Conservation (phyloP, 225 moss, liverwort and hornwort genomes). For the Thuidium tamariscinum region DNA sequence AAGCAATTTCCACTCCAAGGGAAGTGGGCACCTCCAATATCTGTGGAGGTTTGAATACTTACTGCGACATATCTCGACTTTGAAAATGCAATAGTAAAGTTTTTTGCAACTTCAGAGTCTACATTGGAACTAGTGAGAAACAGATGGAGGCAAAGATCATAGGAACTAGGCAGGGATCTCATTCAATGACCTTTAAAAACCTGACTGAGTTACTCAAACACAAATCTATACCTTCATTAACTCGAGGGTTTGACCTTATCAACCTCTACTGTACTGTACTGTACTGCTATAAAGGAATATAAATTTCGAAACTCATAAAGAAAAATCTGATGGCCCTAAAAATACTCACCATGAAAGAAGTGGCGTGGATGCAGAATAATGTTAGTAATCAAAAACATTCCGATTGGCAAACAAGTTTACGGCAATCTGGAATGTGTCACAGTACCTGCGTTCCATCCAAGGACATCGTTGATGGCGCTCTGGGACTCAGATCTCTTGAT, state of each 20-base stretch:
- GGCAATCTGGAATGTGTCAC: neutral
- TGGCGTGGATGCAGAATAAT: conserved; percentile 1
- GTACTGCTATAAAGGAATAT: neutral
- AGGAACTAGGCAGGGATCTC: neutral
- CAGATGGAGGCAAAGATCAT: neutral
- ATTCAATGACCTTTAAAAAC: neutral
- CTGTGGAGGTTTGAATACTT: conserved; percentile 2
- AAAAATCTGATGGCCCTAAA: neutral
- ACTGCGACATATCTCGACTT: neutral
- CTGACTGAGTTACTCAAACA: neutral
- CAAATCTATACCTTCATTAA: neutral
- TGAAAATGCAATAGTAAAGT: neutral
- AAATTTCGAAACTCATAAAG: neutral
- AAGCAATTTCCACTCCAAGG: conserved; percentile 27
- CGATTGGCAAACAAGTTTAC: conserved; percentile 17
- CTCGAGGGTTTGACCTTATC: neutral
- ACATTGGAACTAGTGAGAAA: neutral
- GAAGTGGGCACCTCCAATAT: conserved; percentile 14
- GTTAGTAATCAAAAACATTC: neutral
- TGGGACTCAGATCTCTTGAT: conserved; percentile 16
- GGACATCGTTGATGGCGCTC: neutral
- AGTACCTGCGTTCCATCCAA: neutral
- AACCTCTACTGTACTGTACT: neutral
- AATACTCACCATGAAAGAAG: neutral
- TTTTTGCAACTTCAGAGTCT: neutral